Evolutionary conservation across 2,329 filamentous ascomycete species (phyloP).

Genomic region (Cadophora gregata): DNA sequence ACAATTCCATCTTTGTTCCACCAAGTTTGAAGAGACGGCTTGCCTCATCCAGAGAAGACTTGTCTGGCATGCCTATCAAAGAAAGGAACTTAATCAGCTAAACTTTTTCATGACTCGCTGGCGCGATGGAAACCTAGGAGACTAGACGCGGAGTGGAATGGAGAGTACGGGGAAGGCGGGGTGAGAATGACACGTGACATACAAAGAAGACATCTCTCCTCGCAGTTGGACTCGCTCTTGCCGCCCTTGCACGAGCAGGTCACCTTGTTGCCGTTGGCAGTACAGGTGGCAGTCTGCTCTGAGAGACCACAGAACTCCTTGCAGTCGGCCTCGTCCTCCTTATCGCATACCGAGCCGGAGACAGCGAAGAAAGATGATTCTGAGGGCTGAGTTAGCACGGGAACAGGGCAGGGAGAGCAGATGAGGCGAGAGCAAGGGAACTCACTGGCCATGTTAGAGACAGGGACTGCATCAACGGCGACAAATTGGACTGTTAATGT

Average conservation of each 20-base stretch:
- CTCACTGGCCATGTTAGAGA: slow-evolving; percentile 3
- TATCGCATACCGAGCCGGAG: slow-evolving; percentile 25
- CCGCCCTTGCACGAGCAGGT: slow-evolving; percentile 34
- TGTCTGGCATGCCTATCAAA: slow-evolving; percentile 31
- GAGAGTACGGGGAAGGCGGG: not conserved
- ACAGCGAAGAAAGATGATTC: slow-evolving; percentile 23
- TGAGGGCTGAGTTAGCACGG: not conserved
- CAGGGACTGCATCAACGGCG: slow-evolving; percentile 5
- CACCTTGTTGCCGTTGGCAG: slow-evolving; percentile 31
- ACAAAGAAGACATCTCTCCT: slow-evolving; percentile 35
- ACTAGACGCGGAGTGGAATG: not conserved
- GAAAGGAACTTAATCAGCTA: not conserved
- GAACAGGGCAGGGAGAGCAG: not conserved
- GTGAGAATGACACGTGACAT: slow-evolving; percentile 26
- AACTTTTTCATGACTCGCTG: not conserved
- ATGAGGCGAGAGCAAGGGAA: not conserved
- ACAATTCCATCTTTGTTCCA: slow-evolving; percentile 26
- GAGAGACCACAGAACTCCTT: slow-evolving; percentile 31
- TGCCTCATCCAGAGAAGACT: slow-evolving; percentile 30
- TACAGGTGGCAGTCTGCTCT: slow-evolving; percentile 29
- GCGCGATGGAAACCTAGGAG: not conserved
- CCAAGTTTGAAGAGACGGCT: slow-evolving; percentile 27
- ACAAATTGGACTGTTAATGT: slow-evolving; percentile 23
- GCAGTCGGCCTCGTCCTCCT: slow-evolving; percentile 31
- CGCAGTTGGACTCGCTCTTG: slow-evolving; percentile 33